Evolutionary conservation across 1,284 basidiomycete species (phyloP), one percentile per base, ranked within the genome.

Genomic region (Sphagnurus paluster): DNA sequence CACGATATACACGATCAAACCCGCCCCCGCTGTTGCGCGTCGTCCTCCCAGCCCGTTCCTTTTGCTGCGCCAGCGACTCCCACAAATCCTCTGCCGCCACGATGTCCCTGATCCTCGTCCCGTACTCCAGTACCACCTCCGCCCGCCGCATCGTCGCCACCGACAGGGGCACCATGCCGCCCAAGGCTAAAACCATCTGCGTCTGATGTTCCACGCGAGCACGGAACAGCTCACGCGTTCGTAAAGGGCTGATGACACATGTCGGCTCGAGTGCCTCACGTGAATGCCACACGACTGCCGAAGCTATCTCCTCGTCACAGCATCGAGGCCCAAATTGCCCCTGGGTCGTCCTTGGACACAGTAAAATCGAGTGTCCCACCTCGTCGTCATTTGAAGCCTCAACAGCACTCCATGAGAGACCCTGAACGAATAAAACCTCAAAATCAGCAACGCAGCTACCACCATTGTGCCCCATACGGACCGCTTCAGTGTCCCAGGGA

Each of bases 61-160:
- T 50, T 58, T 59, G 26, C 24, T 30, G 38, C 39, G 46, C 42
- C 40, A 44, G 50, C 36, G 48, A 52, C 60, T 75, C 74, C 44
- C 70, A 58, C 48, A 50, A 61, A 54, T 93, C 90, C 56, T 96
- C 92, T 19, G 71, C 69, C 11, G 51, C 60, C n/a, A 87, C 80
- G 64, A 96, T 88, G 45, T 69, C 57, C 46, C 84, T 74, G 33
- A 93, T 68, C 64, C 76, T 79, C 20, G 93, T 86, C 51, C 81
- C 70, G 61, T 90, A 88, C 40, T 95, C 89, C 56, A 85, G 63
- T 56, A 79, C 71, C 39, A 83, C 65, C 51, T 72, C 68, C 20
- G 63, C 59, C 28, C 71, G 67, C 33, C 72, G 70, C 44, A 76
- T 53, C 35, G 42, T 41, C 55, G 60, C 49, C 19, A 56, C 46